A percentile compares a stretch with the other conserved stretches of the same genome.
phyloP scores from a whole-genome alignment of 2,329 filamentous ascomycete species.

The Ceratocystis eucalypticola region DNA sequence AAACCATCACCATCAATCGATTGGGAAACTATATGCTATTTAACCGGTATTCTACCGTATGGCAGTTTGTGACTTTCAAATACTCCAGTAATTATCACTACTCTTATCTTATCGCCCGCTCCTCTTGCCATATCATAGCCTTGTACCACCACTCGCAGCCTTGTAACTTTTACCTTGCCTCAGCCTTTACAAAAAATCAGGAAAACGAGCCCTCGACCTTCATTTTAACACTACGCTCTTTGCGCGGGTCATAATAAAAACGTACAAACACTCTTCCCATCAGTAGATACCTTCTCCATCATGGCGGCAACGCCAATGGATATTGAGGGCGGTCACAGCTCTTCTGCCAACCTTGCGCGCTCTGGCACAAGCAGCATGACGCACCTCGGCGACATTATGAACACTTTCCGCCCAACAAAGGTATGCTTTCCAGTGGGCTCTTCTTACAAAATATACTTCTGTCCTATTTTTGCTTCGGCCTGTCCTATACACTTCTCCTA shows the following conservation, averaged over 20 bases:
- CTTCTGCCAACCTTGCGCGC: conserved; percentile 38
- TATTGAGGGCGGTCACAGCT: conserved; percentile 34
- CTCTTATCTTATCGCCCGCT: not conserved
- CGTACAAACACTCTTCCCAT: not conserved
- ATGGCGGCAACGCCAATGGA: conserved; percentile 48
- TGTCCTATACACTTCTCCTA: not conserved
- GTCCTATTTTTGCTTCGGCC: not conserved
- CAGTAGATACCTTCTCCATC: not conserved
- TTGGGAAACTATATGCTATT: too few species aligned
- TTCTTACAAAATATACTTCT: too few species aligned
- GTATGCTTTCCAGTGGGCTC: conserved; percentile 31
- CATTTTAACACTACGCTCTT: not conserved
- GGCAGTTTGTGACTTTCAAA: not conserved
- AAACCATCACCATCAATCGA: too few species aligned
- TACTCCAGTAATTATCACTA: not conserved
- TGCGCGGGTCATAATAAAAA: not conserved
- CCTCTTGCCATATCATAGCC: not conserved
- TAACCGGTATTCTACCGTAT: not conserved
- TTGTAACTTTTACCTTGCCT: not conserved
- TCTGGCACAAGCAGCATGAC: conserved; percentile 39
- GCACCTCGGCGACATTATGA: conserved; percentile 65
- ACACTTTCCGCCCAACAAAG: conserved; percentile 66
- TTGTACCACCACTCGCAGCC: not conserved
- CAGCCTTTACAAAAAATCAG: not conserved
- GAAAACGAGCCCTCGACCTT: not conserved